Base-by-base conservation (phyloP, 2,329 filamentous ascomycete genomes). In the Hypoxylon sp. region DNA sequence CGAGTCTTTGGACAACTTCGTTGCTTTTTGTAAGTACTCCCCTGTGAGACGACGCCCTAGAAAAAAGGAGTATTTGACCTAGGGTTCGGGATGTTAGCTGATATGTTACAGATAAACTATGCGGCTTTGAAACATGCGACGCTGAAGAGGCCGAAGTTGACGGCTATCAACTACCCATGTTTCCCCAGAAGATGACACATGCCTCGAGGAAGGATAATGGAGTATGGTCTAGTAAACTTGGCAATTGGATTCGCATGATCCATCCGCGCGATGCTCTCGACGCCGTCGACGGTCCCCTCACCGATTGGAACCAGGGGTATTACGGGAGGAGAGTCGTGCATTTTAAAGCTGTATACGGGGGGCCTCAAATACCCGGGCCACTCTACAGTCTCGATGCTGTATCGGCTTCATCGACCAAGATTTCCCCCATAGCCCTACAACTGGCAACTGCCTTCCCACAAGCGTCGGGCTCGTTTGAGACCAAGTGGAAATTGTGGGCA, bases 321-420 rank as follows among this genome's bases (percentile, higher is more conserved):
- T 41, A 41, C 16, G 37, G 37, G 8, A 41, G n/a, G 16, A 41
- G 16, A 41, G 37, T 41, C 8, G 37, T 41, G 37, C n/a, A n/a
- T 11, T 41, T 41, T 14, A 41, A 41, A 14, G n/a, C 37, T 11
- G 37, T 14, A 3, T 41, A 41, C 37, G 16, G 37, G 16, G 37
- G 16, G 8, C 37, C 37, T 41, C 37, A 11, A 7, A 41, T 41
- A 3, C 37, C 37, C 37, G 37, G 37, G 2, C 37, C 37, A 11
- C 37, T 41, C 37, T 41, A 41, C 37, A 41, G 37, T 41, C 37
- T 41, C 5, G 37, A 41, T 14, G 16, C n/a, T 41, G n/a, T 41
- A n/a, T 19, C 37, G 37, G 16, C 37, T 11, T 41, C 37, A 21
- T 41, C 37, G 21, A 41, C 37, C 8, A 41, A 41, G 7, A 41